These are phyloP conservation scores for Plasmodium cynomolgi DNA, from an alignment of 169 alveolate species.

Conservation along the genomic window DNA sequence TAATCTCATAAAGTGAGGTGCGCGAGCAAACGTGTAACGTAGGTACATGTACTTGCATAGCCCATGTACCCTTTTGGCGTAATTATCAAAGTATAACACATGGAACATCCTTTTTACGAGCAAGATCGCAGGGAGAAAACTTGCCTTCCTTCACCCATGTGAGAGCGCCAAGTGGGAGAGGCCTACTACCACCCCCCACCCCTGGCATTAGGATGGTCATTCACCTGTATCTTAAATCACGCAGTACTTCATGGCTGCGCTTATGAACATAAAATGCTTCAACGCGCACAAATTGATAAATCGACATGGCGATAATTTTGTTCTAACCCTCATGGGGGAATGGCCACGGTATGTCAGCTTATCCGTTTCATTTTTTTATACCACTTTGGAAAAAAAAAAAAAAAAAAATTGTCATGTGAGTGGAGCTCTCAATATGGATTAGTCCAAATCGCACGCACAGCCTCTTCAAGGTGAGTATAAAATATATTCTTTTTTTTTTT, in stretches of 20 bases:
- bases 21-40: not conserved
- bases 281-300: not conserved
- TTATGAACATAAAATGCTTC: not conserved
- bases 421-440: not conserved
- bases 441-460: not conserved
- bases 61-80: not conserved
- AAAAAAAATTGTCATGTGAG: not conserved
- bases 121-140: not conserved
- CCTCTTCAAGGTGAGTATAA: not conserved
- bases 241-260: not conserved
- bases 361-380: not conserved
- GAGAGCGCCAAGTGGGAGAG: not conserved
- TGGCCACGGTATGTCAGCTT: not conserved
- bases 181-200: not conserved
- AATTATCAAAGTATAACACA: not conserved
- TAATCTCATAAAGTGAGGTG: not conserved
- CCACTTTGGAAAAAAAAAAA: not conserved
- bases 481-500: not conserved
- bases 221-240: not conserved
- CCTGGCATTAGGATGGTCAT: not conserved
- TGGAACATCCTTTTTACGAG: not conserved
- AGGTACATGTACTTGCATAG: not conserved
- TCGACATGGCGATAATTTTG: not conserved
- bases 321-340: not conserved
- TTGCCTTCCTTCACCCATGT: not conserved